Base-by-base conservation (phyloP, 2,329 filamentous ascomycete species). In the Allantophomopsis cytisporea region DNA sequence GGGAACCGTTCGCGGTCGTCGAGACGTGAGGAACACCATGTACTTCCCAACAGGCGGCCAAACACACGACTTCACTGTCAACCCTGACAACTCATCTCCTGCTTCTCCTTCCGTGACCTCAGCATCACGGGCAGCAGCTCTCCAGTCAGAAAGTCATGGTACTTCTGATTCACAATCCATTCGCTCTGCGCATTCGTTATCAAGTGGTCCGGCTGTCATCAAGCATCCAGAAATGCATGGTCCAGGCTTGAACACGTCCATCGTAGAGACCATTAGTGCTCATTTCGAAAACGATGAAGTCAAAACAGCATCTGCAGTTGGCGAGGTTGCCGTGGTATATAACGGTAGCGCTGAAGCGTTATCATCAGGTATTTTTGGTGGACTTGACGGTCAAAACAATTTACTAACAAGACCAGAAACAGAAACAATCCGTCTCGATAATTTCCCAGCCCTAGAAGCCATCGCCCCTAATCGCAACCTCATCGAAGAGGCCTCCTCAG, bases 401-500 rank as follows among this genome's bases (percentile, higher is more conserved):
- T 41, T 57, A 43, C 39, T 38, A 37, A 46, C 11, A 6, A 10
- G 14, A 34, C 1, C 20, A 75, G 71, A 61, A 15, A 63, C 65
- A 21, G 72, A 88, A 51, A 80, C 66, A 2, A 80, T 96, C 47
- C 80, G 84, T 15, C 74, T 98, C 43, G 85, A 94, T 52, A 91
- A 94, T 55, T 94, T 94, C 55, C 63, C 79, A 8, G 71, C 73
- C n/a, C 71, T 98, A 5, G 91, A 96, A 52, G 87, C 85, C 52
- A 88, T 98, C 41, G 88, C 87, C 0, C 87, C 88, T 1, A 98
- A 98, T 57, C 85, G 86, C 34, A 83, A 87, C 41, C 94, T 96
- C 60, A 78, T 96, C 38, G 76, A 79, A 23, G 81, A 86, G 48
- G 66, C 72, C 5, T 60, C 65, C 1, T 54, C 68, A 1, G 75